Evolutionary conservation across 345 rosid species (phyloP), one percentile per base, ranked within the genome.

Genomic region (Rhodomyrtus tomentosa): DNA sequence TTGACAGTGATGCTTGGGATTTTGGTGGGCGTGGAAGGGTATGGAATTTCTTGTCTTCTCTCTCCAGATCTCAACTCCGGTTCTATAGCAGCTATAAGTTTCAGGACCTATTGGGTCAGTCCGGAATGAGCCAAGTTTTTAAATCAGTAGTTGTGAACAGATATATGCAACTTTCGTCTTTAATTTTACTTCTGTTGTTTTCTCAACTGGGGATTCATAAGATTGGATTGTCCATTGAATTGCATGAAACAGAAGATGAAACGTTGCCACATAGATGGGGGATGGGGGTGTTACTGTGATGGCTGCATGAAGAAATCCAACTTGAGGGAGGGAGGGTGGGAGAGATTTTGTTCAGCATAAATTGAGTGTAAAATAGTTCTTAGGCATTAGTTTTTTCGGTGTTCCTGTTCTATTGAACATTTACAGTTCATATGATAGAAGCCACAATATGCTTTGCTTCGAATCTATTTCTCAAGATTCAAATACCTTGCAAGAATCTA

Each of bases 1-100:
- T 94, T 74, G 96, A 94, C 83, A 94, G 95, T 84, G 96, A 93
- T 90, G 91, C 94, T 76, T 55, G 82, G 90, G 98, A 91, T 86
- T 94, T 91, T 50, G 96, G 96, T 58, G 98, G 98, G 82, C 90
- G 82, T 55, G 96, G 98, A 89, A 91, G 95, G 84, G 98, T 94
- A 90, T 91, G 93, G 81, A 85, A 48, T 58, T 55, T 55, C 76
- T 68, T 68, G 21, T 29, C 73, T 68, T 68, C 24, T 68, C 36
- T 36, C 38, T 68, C 45, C 45, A 68, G 76, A 68, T 68, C 76
- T 68, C 76, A 18, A 68, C 24, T 68, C 45, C 25, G 36, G 76
- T 68, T 54, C 24, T 10, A 36, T 68, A 18, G 25, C 76, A 36
- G 76, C 76, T 4, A 68, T 3, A 18, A 68, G 45, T 68, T 68